phyloP scores from a whole-genome alignment of 331 rosid genomes.

The Prunus yedoensis region DNA sequence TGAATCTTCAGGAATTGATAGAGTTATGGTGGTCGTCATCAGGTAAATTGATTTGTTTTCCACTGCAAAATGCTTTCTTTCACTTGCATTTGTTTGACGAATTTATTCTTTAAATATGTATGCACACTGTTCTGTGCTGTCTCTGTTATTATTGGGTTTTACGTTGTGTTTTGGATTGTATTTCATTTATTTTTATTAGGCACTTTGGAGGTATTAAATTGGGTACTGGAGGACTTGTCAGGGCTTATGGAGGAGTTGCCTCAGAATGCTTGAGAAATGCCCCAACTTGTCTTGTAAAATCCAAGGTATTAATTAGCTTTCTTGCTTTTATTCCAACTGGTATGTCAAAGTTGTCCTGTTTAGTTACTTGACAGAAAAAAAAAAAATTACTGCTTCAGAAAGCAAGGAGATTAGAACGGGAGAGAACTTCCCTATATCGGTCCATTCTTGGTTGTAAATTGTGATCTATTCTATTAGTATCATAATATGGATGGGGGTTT shows the following conservation, averaged over 20 bases:
- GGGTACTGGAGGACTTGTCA: conserved; percentile 89
- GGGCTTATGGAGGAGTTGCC: conserved; percentile 95
- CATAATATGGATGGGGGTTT: neutral
- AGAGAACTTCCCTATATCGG: neutral
- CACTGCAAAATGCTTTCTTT: neutral
- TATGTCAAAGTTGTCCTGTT: neutral
- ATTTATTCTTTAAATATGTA: neutral
- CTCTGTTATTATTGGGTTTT: neutral
- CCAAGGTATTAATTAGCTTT: conserved; percentile 52
- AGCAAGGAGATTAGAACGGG: neutral
- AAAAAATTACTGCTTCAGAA: neutral
- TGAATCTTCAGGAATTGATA: conserved; percentile 82
- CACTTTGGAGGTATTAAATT: conserved; percentile 91
- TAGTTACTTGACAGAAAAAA: neutral
- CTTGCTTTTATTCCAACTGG: conserved; percentile 1
- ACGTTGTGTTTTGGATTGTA: neutral
- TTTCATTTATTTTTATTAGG: conserved; percentile 28
- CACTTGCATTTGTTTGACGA: neutral
- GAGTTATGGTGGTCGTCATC: conserved; percentile 94
- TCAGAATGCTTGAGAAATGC: conserved; percentile 88
- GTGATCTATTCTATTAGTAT: neutral
- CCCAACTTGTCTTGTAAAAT: conserved; percentile 72
- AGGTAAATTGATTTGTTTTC: conserved; percentile 41
- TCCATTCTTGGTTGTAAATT: neutral
- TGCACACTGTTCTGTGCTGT: neutral